Conservation (phyloP, 345 rosid species). For the Salix brachista region DNA sequence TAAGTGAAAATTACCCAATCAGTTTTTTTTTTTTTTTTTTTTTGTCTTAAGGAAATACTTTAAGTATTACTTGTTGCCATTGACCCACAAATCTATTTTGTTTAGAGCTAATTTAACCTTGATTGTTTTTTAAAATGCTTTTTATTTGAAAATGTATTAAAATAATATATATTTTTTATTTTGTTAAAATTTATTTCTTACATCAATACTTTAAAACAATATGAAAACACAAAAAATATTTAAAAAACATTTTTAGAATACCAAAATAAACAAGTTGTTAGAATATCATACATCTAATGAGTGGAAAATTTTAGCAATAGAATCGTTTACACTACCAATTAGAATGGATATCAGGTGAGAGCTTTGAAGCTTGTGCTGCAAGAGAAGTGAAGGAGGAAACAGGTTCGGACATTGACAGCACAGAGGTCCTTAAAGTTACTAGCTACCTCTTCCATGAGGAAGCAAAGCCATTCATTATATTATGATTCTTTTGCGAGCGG, state of each 20-base stretch:
- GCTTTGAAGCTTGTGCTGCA: constrained; percentile 74
- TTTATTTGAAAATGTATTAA: too few relatives aligned
- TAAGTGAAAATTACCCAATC: background rate
- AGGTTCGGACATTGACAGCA: constrained; percentile 43
- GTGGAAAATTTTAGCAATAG: too few relatives aligned
- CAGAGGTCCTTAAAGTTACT: constrained; percentile 56
- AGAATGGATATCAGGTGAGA: constrained; percentile 47
- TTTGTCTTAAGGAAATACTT: background rate
- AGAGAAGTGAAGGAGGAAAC: constrained; percentile 90
- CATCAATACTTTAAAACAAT: too few relatives aligned
- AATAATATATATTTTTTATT: too few relatives aligned
- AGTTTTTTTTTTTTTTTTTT: background rate
- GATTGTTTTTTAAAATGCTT: too few relatives aligned
- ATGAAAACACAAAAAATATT: too few relatives aligned
- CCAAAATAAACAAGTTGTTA: too few relatives aligned
- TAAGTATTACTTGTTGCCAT: background rate
- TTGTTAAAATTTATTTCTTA: too few relatives aligned
- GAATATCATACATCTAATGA: background rate
- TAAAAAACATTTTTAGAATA: too few relatives aligned
- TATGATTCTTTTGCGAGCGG: constrained; percentile 50
- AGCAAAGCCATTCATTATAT: constrained; percentile 72
- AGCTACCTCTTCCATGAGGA: constrained; percentile 49
- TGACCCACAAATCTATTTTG: background rate
- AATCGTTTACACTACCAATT: background rate
- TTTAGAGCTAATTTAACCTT: background rate